Base-by-base conservation (phyloP, 1,139 yeast species). In the Saccharomycopsis hybrid region DNA sequence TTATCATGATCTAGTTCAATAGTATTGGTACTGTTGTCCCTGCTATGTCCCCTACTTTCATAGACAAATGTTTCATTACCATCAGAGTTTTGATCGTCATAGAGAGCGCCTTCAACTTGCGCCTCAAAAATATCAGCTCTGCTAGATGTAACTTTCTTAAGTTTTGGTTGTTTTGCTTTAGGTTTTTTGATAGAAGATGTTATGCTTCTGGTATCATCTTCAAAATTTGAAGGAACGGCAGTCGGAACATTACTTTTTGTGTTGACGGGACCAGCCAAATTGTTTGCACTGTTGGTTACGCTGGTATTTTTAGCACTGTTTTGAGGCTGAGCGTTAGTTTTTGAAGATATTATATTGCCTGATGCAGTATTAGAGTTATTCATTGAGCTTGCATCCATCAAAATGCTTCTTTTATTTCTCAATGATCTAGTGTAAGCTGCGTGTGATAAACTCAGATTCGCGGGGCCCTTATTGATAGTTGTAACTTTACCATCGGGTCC, bases 101-200 rank as follows among this genome's bases (percentile, higher is more conserved):
- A 77, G 4, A 74, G 76, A 1, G 78, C 79, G 58, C 76, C 72
- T 32, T 78, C 79, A 49, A 74, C 63, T 54, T 73, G 74, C 3
- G 79, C 79, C 28, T 78, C 79, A 57, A 74, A 74, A 52, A 74
- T 73, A 55, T 74, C 79, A 0, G 78, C 73, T 54, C 75, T 61
- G 5, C 76, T 72, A 3, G 54, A 48, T 4, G 49, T 35, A 8
- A 44, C 40, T 30, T 51, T 51, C 28, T 53, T 53, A 35, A 49
- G 29, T 13, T 39, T 41, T 11, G 52, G 54, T n/a, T n/a, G n/a
- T 35, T 53, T 51, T 2, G 33, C 5, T 13, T 44, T 45, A 4
- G 39, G 24, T 25, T 35, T 40, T 40, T 48, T 51, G 8, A 49
- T 41, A 9, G 52, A 41, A 5, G 52, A 46, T 8, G 48, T 44